Conservation (phyloP, 345 rosid species). For the Eucalyptus viminalis region DNA sequence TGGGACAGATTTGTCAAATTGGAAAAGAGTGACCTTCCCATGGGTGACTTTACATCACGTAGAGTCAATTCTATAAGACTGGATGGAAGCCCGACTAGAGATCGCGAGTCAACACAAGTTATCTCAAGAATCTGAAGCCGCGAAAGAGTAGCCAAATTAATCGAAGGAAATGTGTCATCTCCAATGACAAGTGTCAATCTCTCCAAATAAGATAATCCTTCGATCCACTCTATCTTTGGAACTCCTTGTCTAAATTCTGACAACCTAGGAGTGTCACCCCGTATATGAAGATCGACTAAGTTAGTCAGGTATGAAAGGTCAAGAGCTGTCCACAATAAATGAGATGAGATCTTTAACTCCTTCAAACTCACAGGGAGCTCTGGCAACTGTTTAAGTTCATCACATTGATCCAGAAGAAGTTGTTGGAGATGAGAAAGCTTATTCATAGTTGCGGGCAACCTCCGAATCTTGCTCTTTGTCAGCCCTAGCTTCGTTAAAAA, state of each 20-base stretch:
- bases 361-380: neutral
- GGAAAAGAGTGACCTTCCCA: neutral
- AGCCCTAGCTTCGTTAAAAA: neutral
- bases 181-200: neutral
- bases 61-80: too few species aligned
- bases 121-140: neutral
- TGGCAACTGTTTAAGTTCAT: neutral
- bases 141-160: neutral
- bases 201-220: neutral
- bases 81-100: neutral
- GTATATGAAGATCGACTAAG: neutral
- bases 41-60: neutral
- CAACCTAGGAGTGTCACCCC: neutral
- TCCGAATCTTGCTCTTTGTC: neutral
- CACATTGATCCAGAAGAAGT: neutral
- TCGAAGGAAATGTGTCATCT: neutral
- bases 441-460: neutral
- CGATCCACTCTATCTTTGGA: neutral
- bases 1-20: neutral
- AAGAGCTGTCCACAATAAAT: neutral
- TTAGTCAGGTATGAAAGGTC: neutral
- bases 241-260: accelerated
- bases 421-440: neutral
- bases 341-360: neutral
- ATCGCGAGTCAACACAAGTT: neutral